Conservation (phyloP, 164 flowering plant species). For the Akebia trifoliata region DNA sequence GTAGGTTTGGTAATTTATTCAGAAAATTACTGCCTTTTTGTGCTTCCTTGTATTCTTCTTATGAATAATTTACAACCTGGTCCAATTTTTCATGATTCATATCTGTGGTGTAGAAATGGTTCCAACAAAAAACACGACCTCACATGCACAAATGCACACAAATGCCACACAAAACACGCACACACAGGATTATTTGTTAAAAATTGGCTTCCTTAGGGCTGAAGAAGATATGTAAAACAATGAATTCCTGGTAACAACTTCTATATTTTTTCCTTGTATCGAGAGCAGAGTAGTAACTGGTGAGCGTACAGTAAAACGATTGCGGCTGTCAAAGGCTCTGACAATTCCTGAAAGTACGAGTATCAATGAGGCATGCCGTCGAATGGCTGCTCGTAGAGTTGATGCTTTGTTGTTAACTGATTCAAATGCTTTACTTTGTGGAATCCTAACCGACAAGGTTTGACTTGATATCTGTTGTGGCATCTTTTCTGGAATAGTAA, state of each 20-base stretch:
- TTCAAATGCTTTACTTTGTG: slow-evolving; percentile 93
- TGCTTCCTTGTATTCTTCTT: too few relatives aligned
- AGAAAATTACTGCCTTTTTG: too few relatives aligned
- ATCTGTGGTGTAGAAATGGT: too few relatives aligned
- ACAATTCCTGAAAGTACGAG: slow-evolving; percentile 87
- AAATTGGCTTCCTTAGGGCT: not conserved
- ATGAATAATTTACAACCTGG: too few relatives aligned
- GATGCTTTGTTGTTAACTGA: slow-evolving; percentile 94
- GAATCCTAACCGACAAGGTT: slow-evolving; percentile 97
- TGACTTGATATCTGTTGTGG: not conserved
- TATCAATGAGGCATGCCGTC: slow-evolving; percentile 75
- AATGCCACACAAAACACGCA: not conserved
- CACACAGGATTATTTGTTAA: not conserved
- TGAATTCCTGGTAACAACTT: not conserved
- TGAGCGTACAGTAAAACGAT: slow-evolving; percentile 90
- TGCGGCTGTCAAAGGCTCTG: slow-evolving; percentile 86
- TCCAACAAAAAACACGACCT: too few relatives aligned
- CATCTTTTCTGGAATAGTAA: not conserved
- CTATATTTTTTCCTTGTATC: slow-evolving; percentile 4
- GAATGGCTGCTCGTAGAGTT: slow-evolving; percentile 94
- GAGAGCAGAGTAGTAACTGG: slow-evolving; percentile 61
- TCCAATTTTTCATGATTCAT: too few relatives aligned
- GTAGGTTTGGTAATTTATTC: too few relatives aligned
- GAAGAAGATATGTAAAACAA: not conserved
- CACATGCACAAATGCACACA: too few relatives aligned